phyloP scores from a whole-genome alignment of 768 basidiomycete genomes.

The Lentinus tigrinus region DNA sequence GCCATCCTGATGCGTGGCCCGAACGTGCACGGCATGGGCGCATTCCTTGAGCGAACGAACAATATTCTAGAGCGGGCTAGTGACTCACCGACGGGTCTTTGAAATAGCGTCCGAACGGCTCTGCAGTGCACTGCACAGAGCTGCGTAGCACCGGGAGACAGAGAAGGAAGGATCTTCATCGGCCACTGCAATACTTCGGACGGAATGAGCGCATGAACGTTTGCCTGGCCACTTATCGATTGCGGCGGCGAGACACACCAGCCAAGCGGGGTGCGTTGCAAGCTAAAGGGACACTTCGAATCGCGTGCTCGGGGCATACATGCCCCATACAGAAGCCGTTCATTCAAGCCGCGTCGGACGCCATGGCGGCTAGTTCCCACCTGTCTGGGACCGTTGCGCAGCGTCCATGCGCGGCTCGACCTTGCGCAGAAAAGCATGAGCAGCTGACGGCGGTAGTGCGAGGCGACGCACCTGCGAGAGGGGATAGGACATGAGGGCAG shows the following conservation, averaged over 20 bases:
- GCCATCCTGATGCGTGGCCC: neutral
- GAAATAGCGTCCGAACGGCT: neutral
- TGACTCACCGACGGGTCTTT: neutral
- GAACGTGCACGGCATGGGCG: neutral
- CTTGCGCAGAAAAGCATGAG: neutral
- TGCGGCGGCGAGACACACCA: conserved; percentile 1
- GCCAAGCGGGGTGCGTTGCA: neutral
- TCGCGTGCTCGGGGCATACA: conserved; percentile 1
- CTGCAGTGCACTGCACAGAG: neutral
- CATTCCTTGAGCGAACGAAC: neutral
- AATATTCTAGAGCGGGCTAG: neutral
- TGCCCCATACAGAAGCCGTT: conserved; percentile 11
- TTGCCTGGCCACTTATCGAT: conserved; percentile 12
- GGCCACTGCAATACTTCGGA: conserved; percentile 1
- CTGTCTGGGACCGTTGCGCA: neutral
- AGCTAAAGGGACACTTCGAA: neutral
- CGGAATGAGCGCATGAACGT: neutral
- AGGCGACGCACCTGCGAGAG: neutral
- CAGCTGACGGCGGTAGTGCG: neutral
- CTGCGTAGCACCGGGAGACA: neutral
- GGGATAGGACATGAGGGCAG: neutral
- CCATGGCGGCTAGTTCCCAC: conserved; percentile 1
- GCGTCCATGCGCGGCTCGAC: conserved; percentile 4
- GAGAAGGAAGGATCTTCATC: conserved; percentile 3
- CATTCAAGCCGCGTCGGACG: neutral